Conservation (phyloP, 129 eudicot genomes). For the Apium graveolens region DNA sequence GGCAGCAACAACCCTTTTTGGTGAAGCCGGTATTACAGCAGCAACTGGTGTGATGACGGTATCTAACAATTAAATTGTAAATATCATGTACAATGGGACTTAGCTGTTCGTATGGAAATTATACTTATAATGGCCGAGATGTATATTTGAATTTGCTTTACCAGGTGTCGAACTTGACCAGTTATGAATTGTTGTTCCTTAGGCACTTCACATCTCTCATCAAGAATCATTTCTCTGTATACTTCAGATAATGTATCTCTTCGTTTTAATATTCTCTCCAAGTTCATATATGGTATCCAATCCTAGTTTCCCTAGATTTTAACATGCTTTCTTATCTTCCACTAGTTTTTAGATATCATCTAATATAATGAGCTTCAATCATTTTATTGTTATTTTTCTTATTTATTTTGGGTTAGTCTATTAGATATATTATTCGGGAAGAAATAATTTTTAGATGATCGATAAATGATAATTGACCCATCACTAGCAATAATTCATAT, state of each 20-base stretch:
- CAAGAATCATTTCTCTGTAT: background rate
- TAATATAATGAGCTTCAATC: background rate
- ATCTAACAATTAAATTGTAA: background rate
- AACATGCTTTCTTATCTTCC: background rate
- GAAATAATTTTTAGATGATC: background rate
- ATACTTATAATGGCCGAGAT: background rate
- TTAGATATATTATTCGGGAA: background rate
- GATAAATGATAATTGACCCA: background rate
- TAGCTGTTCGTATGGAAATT: background rate
- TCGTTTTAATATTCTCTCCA: background rate
- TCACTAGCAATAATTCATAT: background rate
- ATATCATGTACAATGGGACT: background rate
- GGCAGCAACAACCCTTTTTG: slow-evolving; percentile 65
- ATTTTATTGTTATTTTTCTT: background rate
- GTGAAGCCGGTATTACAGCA: slow-evolving; percentile 71
- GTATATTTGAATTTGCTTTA: background rate
- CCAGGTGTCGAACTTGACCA: background rate
- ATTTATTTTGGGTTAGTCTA: background rate
- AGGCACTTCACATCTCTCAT: background rate
- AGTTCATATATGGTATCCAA: background rate
- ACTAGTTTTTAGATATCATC: background rate
- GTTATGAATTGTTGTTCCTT: background rate
- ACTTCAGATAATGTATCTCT: background rate
- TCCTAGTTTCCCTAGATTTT: background rate
- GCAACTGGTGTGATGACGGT: slow-evolving; percentile 81